Percentiles rank a stretch among this genome's conserved stretches.
Conservation (phyloP, 306 rosid genomes). For the Aeschynomene evenia region DNA sequence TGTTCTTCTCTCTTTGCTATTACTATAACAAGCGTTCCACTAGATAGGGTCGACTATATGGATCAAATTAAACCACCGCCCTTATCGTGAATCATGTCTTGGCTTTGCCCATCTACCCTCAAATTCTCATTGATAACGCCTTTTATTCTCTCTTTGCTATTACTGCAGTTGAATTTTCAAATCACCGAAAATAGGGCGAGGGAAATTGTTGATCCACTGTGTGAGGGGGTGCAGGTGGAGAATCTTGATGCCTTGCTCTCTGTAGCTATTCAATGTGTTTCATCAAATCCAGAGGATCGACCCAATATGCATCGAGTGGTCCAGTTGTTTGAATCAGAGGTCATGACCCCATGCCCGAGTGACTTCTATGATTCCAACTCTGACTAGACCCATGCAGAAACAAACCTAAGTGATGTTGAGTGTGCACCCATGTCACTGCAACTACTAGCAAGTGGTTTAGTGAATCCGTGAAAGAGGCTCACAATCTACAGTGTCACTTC, state of each 20-base stretch:
- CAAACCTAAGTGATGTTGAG: conserved; percentile 22
- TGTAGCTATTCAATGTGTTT: conserved; percentile 84
- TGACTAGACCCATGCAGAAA: conserved; percentile 44
- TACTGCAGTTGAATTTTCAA: conserved; percentile 82
- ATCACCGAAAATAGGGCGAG: conserved; percentile 74
- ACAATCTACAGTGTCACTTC: conserved; percentile 28
- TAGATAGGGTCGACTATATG: too few species aligned
- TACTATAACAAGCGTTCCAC: too few species aligned
- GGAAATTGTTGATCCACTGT: conserved; percentile 73
- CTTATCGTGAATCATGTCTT: too few species aligned
- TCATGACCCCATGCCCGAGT: conserved; percentile 97
- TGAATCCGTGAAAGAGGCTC: neutral
- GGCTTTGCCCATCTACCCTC: too few species aligned
- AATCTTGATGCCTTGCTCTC: conserved; percentile 88
- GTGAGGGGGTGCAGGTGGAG: conserved; percentile 86
- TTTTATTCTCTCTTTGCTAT: too few species aligned
- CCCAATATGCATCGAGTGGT: conserved; percentile 97
- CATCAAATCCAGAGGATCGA: conserved; percentile 85
- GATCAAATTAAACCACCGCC: too few species aligned
- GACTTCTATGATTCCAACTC: conserved; percentile 87
- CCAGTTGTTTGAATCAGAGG: conserved; percentile 91
- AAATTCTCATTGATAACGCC: too few species aligned
- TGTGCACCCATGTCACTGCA: conserved; percentile 30
- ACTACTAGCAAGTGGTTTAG: conserved; percentile 27
- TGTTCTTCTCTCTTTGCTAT: too few species aligned